Evolutionary conservation across 768 basidiomycete species (phyloP), one percentile per base, ranked within the genome.

Genomic region (Clavaria fumosa): DNA sequence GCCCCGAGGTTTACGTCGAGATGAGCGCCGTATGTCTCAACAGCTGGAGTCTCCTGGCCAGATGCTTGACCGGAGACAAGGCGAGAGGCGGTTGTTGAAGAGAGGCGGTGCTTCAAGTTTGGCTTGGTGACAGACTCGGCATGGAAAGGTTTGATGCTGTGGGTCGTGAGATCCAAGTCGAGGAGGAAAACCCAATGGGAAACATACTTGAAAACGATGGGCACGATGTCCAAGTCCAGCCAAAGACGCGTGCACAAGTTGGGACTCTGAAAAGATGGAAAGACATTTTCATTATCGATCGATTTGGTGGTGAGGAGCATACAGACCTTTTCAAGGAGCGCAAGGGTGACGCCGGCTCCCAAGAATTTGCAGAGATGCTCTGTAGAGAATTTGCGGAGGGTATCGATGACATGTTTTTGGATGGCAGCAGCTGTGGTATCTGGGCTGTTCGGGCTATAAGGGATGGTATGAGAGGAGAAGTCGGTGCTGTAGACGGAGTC

Each of bases 281-380:
- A 47, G 45, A 15, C 4, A 39, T 10, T 18, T n/a, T 19, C 11
- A 23, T 17, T 6, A 12, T 11, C 19, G 26, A 43, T 44, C 39
- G 40, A 22, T 47, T 55, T 34, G 38, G 45, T 37, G 37, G 35
- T 45, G 37, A 41, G 42, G 23, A 38, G 31, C 43, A 39, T 34
- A 46, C 52, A 27, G 37, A 78, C 79, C 64, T 83, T 80, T 49
- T 67, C 70, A 47, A 85, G 64, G 42, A 89, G 64, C 18, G 60
- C 52, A 37, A 83, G 56, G 27, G 84, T 81, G 40, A 89, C 68
- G 47, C 84, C 84, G 4, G 78, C 78, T 47, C 82, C 82, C 43
- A 86, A 65, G 64, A 88, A 84, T 63, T 86, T 85, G 69, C 82
- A 80, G 17, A 85, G 56, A 53, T 88, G 84, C 46, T 79, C 77